phyloP scores from a whole-genome alignment of 257 asterid genomes.

The Solanum pinnatisectum region DNA sequence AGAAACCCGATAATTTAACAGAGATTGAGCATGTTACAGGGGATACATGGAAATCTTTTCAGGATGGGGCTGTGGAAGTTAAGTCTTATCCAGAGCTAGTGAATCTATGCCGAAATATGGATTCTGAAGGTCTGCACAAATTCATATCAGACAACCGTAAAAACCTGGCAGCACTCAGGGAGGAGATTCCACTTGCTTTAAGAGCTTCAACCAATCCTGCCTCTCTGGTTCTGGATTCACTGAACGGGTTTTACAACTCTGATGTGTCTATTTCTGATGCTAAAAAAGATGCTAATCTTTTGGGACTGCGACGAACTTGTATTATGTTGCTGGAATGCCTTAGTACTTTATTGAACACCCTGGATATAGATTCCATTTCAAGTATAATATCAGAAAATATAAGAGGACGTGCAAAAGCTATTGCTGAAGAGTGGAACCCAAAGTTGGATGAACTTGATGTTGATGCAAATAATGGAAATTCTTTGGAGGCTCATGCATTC shows the following conservation, averaged over 20 bases:
- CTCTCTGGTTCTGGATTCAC: constrained; percentile 73
- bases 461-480: constrained; percentile 95
- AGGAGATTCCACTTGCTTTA: constrained; percentile 83
- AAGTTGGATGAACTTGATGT: constrained; percentile 78
- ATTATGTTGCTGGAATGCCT: constrained; percentile 98
- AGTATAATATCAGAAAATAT: constrained; percentile 41
- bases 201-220: constrained; percentile 75
- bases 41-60: constrained; percentile 23
- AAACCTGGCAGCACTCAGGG: constrained; percentile 71
- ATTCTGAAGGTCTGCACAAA: constrained; percentile 79
- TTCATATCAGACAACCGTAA: constrained; percentile 93
- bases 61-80: constrained; percentile 33
- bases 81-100: constrained; percentile 75
- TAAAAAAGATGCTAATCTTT: constrained; percentile 68
- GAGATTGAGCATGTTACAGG: constrained; percentile 17
- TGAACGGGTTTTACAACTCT: constrained; percentile 67
- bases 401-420: constrained; percentile 68
- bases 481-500: constrained; percentile 97
- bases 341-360: constrained; percentile 36
- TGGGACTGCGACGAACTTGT: constrained; percentile 89
- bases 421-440: constrained; percentile 95
- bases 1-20: constrained; percentile 23
- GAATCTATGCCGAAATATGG: constrained; percentile 74
- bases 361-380: constrained; percentile 31
- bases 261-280: constrained; percentile 51